These are phyloP conservation scores for Debaryomyces sp. DNA, from an alignment of 1,139 yeast species.

Conservation along the genomic window DNA sequence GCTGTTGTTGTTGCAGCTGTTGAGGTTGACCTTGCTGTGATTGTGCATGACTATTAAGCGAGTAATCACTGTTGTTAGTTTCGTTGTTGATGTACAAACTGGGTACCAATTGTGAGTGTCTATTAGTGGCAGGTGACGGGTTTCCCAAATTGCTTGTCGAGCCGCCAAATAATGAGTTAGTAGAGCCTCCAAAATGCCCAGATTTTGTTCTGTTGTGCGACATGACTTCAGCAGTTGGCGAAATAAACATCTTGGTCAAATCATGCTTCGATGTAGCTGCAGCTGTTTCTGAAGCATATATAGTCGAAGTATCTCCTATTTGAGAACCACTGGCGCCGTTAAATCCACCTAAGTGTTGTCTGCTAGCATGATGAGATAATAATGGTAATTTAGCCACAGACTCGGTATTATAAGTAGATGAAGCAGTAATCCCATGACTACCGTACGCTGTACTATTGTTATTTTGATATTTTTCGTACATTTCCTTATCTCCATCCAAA, in stretches of 20 bases:
- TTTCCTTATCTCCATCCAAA: conserved; percentile 31
- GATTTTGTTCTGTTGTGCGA: conserved; percentile 41
- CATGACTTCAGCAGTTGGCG: conserved; percentile 81
- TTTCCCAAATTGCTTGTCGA: conserved; percentile 28
- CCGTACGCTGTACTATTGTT: conserved; percentile 43
- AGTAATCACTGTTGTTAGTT: conserved; percentile 37
- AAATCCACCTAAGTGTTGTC: conserved; percentile 22
- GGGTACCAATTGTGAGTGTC: conserved; percentile 39
- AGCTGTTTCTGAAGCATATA: conserved; percentile 38
- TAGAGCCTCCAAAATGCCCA: conserved; percentile 21
- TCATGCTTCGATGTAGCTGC: conserved; percentile 43
- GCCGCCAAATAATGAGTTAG: conserved; percentile 31
- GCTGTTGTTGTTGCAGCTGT: conserved; percentile 17
- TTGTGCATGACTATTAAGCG: conserved; percentile 18
- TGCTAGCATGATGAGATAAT: conserved; percentile 27
- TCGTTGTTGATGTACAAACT: conserved; percentile 41
- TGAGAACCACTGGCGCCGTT: conserved; percentile 24
- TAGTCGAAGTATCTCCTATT: conserved; percentile 42
- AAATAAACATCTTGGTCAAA: conserved; percentile 61
- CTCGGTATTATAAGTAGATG: conserved; percentile 22
- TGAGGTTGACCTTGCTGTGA: conserved; percentile 14
- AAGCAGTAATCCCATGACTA: conserved; percentile 13
- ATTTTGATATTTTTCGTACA: conserved; percentile 41
- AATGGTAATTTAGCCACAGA: conserved; percentile 42
- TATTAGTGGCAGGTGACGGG: conserved; percentile 29